Percentiles rank a stretch among this genome's conserved stretches.
These are phyloP conservation scores for Dryadomyces quercus-mongolicae DNA, from an alignment of 2,329 filamentous ascomycete species.

Conservation along the genomic window DNA sequence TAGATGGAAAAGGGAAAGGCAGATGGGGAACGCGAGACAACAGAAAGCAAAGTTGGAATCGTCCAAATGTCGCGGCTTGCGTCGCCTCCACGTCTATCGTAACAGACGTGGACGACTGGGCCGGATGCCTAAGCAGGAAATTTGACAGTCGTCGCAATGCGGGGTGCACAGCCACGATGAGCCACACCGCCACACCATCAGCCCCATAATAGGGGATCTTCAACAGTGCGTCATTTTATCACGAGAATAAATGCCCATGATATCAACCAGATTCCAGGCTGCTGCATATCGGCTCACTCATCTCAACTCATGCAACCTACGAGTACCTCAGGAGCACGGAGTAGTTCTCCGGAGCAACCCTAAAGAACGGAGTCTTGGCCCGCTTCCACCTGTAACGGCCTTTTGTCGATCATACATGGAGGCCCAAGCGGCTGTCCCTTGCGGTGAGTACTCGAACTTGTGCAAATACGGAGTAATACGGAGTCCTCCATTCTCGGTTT, in stretches of 20 bases:
- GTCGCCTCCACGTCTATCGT: neutral
- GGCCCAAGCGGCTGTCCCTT: too few species aligned
- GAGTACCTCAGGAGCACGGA: neutral
- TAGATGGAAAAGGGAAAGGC: neutral
- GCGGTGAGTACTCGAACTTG: too few species aligned
- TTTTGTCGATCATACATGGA: neutral
- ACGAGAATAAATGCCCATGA: too few species aligned
- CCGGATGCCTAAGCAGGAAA: constrained; percentile 1
- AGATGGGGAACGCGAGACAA: neutral
- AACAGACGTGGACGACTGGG: neutral
- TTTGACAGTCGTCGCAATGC: neutral
- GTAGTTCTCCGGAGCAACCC: neutral
- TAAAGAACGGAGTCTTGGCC: neutral
- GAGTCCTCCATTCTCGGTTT: too few species aligned
- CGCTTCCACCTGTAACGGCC: neutral
- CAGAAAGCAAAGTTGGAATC: neutral
- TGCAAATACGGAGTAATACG: too few species aligned
- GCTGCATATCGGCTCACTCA: too few species aligned
- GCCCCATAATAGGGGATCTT: neutral
- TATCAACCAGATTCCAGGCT: too few species aligned
- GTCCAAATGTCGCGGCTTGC: neutral
- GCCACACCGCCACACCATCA: neutral
- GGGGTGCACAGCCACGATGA: constrained; percentile 4
- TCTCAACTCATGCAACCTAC: too few species aligned
- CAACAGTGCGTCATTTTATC: too few species aligned